phyloP scores from a whole-genome alignment of 2,329 filamentous ascomycete species.

The Trichoderma sp. region DNA sequence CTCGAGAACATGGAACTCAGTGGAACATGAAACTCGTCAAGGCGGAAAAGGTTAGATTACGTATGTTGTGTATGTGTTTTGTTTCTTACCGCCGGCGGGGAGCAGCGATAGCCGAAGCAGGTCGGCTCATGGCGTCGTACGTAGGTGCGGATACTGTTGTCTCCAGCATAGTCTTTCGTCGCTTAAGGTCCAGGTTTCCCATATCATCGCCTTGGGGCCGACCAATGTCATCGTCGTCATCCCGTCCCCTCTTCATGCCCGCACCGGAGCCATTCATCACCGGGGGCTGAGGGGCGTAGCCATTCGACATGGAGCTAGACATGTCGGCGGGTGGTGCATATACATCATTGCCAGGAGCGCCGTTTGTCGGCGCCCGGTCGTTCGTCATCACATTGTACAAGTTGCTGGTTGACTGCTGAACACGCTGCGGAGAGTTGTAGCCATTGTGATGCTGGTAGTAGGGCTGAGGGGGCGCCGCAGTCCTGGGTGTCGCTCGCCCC shows the following conservation, averaged over 20 bases:
- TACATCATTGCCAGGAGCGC: slow-evolving; percentile 62
- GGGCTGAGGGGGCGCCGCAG: slow-evolving; percentile 65
- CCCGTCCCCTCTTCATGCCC: slow-evolving; percentile 47
- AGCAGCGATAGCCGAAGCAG: slow-evolving; percentile 44
- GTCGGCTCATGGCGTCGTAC: slow-evolving; percentile 50
- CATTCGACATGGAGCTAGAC: slow-evolving; percentile 53
- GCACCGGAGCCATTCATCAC: slow-evolving; percentile 61
- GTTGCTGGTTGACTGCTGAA: slow-evolving; percentile 68
- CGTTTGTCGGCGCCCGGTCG: slow-evolving; percentile 60
- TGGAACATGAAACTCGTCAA: slow-evolving; percentile 19
- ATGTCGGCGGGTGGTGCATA: slow-evolving; percentile 67
- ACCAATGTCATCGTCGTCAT: slow-evolving; percentile 58
- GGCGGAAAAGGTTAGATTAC: slow-evolving; percentile 14
- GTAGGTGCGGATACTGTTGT: slow-evolving; percentile 48
- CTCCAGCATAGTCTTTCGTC: slow-evolving; percentile 74
- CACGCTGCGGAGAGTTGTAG: slow-evolving; percentile 77
- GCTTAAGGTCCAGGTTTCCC: slow-evolving; percentile 64
- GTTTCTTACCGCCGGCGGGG: slow-evolving; percentile 38
- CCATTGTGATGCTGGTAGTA: slow-evolving; percentile 67
- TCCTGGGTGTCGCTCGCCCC: slow-evolving; percentile 81
- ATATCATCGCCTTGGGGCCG: slow-evolving; percentile 57
- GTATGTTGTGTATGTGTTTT: not conserved
- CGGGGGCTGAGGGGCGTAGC: slow-evolving; percentile 61
- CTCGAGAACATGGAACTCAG: slow-evolving; percentile 15
- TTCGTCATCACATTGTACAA: slow-evolving; percentile 89